A percentile compares a stretch with the other conserved stretches of the same genome.
phyloP scores from a whole-genome alignment of 306 rosid species.

The cucumber (Cucumis sativus) region DNA sequence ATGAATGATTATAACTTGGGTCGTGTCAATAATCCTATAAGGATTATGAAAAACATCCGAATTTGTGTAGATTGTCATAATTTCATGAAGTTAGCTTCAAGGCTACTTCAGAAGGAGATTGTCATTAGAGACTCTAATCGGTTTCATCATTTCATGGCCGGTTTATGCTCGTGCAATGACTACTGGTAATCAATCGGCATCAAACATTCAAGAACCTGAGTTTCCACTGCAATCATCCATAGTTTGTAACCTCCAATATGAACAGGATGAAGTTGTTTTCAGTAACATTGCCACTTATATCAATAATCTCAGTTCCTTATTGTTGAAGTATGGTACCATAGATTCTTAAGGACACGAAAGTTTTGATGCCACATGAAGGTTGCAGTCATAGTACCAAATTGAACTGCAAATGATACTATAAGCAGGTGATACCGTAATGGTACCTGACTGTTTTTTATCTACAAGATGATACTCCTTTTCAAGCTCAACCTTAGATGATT shows the following conservation, averaged over 20 bases:
- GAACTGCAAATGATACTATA: neutral
- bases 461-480: neutral
- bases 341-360: neutral
- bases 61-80: slow-evolving; percentile 87
- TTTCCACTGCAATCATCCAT: neutral
- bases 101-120: slow-evolving; percentile 46
- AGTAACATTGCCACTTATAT: neutral
- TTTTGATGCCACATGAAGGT: neutral
- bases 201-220: neutral
- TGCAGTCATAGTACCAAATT: neutral
- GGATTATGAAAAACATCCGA: slow-evolving; percentile 81
- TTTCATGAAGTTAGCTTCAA: slow-evolving; percentile 76
- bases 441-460: neutral
- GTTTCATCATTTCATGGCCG: slow-evolving; percentile 62
- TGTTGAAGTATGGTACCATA: neutral
- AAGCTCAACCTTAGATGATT: neutral
- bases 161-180: slow-evolving; percentile 67
- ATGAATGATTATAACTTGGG: slow-evolving; percentile 40
- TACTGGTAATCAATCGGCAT: slow-evolving; percentile 42
- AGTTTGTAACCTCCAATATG: neutral
- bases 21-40: slow-evolving; percentile 23
- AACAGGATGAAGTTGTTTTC: neutral
- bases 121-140: slow-evolving; percentile 84
- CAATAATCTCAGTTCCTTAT: neutral
- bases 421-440: neutral